A percentile compares a stretch with the other conserved stretches of the same genome.
phyloP scores from a whole-genome alignment of 2,329 filamentous ascomycete genomes.

The Nigrospora sphaerica region DNA sequence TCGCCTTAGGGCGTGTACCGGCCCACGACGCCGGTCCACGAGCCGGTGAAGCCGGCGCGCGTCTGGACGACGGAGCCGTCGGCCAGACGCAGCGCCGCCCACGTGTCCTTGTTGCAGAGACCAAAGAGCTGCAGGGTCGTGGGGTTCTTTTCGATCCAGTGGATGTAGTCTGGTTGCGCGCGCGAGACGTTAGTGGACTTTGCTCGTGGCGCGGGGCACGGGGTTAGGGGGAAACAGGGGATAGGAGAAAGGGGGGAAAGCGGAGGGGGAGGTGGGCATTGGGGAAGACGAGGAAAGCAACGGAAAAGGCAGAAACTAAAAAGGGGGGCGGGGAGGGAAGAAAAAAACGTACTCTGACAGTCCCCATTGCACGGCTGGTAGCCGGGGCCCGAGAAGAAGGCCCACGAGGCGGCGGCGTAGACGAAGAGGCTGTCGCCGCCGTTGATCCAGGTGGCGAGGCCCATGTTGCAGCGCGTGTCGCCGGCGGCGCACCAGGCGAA shows the following conservation, averaged over 20 bases:
- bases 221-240: not conserved
- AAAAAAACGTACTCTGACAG: slow-evolving; percentile 22
- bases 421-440: slow-evolving; percentile 32
- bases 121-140: slow-evolving; percentile 32
- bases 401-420: slow-evolving; percentile 35
- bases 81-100: slow-evolving; percentile 24
- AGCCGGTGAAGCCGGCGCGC: slow-evolving; percentile 24
- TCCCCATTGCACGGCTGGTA: slow-evolving; percentile 25
- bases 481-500: slow-evolving; percentile 29
- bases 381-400: slow-evolving; percentile 32
- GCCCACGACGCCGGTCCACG: slow-evolving; percentile 24
- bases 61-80: slow-evolving; percentile 25
- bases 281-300: too few species aligned
- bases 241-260: not conserved
- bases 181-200: too few species aligned
- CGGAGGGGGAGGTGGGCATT: not conserved
- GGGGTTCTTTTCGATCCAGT: slow-evolving; percentile 30
- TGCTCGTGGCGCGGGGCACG: too few species aligned
- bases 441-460: slow-evolving; percentile 31
- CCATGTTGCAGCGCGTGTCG: slow-evolving; percentile 34
- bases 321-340: not conserved
- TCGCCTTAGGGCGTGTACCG: slow-evolving; percentile 25
- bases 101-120: slow-evolving; percentile 31
- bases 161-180: slow-evolving; percentile 22
- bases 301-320: too few species aligned